These are phyloP conservation scores for Nelumbo lutea DNA, from an alignment of 164 flowering plant species.

Conservation along the genomic window DNA sequence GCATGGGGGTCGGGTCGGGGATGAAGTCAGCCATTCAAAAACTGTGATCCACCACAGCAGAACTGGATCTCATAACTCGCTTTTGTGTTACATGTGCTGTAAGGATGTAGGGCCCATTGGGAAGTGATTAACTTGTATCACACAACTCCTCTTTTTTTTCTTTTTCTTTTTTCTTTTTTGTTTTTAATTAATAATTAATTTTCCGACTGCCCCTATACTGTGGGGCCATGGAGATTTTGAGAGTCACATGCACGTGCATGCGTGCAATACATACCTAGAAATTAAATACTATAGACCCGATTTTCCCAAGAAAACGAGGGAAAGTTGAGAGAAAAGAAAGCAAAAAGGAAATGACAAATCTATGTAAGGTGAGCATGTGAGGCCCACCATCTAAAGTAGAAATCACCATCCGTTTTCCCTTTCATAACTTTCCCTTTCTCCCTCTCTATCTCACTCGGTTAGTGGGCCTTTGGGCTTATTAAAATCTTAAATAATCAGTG, in stretches of 20 bases:
- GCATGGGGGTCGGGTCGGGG: too few relatives aligned
- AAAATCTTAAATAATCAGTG: too few relatives aligned
- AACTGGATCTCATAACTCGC: slow-evolving; percentile 25
- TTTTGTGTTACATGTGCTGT: slow-evolving; percentile 5
- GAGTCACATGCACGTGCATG: slow-evolving; percentile 52
- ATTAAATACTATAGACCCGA: background rate
- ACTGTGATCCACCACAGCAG: background rate
- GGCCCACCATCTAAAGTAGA: slow-evolving; percentile 1
- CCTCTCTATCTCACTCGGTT: too few relatives aligned
- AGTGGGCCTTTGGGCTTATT: too few relatives aligned
- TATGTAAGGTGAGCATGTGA: too few relatives aligned
- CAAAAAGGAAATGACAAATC: background rate
- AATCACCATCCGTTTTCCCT: background rate
- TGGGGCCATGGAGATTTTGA: slow-evolving; percentile 1
- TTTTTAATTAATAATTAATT: background rate
- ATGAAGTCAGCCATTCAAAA: too few relatives aligned
- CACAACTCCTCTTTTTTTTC: background rate
- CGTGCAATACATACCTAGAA: slow-evolving; percentile 18
- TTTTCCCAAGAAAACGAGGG: background rate
- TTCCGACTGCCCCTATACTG: background rate
- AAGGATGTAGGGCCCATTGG: background rate
- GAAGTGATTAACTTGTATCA: background rate
- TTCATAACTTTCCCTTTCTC: too few relatives aligned
- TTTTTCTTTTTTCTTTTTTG: background rate
- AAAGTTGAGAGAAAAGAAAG: too few relatives aligned